phyloP scores from a whole-genome alignment of 108 stramenopile species.

The Stephanodiscus minutulus region DNA sequence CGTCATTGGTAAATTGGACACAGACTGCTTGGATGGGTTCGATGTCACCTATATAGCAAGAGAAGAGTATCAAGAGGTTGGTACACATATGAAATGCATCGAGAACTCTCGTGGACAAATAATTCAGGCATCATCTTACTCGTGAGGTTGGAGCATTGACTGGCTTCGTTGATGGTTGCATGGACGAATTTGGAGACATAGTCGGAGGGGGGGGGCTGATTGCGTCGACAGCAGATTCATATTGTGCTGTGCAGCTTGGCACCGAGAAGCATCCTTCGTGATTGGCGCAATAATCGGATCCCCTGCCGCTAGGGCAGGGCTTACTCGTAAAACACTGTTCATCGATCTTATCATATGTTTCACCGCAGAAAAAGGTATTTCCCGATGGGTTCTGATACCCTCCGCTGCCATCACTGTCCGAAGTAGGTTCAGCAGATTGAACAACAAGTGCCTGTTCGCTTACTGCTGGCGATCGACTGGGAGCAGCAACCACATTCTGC shows the following conservation, averaged over 20 bases:
- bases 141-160: constrained; percentile 6
- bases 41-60: neutral
- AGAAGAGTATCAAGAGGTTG: neutral
- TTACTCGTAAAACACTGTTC: constrained; percentile 25
- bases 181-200: neutral
- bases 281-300: constrained; percentile 14
- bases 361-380: constrained; percentile 43
- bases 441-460: neutral
- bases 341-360: constrained; percentile 14
- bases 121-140: neutral
- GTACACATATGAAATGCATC: neutral
- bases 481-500: neutral
- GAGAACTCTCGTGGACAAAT: neutral
- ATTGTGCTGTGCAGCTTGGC: constrained; percentile 17
- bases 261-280: constrained; percentile 33
- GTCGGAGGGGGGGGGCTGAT: constrained; percentile 6
- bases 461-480: neutral
- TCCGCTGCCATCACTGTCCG: neutral
- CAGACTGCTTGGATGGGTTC: neutral
- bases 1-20: neutral
- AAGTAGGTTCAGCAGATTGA: constrained; percentile 2
- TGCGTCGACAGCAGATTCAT: constrained; percentile 14
- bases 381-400: constrained; percentile 36
- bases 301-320: constrained; percentile 32
- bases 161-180: neutral